Base-by-base conservation (phyloP, 2,329 filamentous ascomycete species). In the Akanthomyces lecanii region DNA sequence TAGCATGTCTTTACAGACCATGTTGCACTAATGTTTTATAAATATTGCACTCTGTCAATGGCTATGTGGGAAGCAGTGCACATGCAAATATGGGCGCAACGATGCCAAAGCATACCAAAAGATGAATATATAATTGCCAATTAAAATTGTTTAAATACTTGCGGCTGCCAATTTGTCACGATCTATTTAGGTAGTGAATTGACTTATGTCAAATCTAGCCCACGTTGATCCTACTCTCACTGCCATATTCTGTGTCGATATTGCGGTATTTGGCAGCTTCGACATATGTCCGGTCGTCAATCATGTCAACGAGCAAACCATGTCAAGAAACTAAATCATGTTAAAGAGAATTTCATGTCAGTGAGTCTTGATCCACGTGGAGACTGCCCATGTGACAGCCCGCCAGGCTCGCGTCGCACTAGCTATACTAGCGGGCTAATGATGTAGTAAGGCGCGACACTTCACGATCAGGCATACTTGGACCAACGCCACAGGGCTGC, bases 301-400 rank as follows among this genome's bases (percentile, higher is more conserved):
- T 3, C 36, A 45, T 45, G 40, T n/a, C 53, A 44, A n/a, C 5
- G n/a, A 48, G 21, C n/a, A 21, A 16, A 30, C 7, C 36, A 45
- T 56, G 40, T 45, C 53, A 44, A 28, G 12, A 38, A 38, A 36
- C n/a, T 5, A 45, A 40, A n/a, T 36, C 53, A 33, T 30, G 40
- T 45, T 10, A 33, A 28, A 30, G 36, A n/a, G 10, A 4, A 36
- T 38, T 10, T 54, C 52, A 54, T 54, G 36, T 42, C 14, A 28
- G 45, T 51, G 23, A 36, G 44, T 38, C 5, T 44, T 33, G 10
- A 28, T 50, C 23, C 12, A 50, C 56, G 56, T 59, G 45, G 56
- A 59, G 56, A 58, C 56, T 18, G 52, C 33, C 28, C 61, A 63
- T 59, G 61, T 63, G 54, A 63, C 50, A 50, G 50, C 21, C 60